These are phyloP conservation scores for Colletotrichum orchidophilum DNA, from an alignment of 2,329 filamentous ascomycete genomes.

Conservation along the genomic window DNA sequence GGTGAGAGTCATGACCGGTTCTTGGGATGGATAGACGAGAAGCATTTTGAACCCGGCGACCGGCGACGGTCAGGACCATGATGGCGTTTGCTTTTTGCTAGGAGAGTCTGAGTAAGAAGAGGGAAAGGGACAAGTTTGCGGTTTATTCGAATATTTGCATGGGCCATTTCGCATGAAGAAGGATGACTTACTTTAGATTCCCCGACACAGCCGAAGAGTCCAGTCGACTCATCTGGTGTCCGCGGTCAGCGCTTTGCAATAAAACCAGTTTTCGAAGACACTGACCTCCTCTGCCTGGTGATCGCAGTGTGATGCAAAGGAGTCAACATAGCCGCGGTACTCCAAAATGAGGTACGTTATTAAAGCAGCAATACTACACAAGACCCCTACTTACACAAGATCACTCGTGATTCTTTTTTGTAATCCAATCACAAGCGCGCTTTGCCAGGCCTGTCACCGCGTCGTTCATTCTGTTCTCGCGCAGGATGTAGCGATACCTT, in stretches of 20 bases:
- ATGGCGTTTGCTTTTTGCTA: not conserved
- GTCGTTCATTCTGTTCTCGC: not conserved
- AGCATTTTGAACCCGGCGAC: conserved; percentile 10
- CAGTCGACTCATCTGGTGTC: not conserved
- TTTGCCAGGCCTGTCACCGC: not conserved
- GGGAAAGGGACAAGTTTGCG: not conserved
- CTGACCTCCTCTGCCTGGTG: not conserved
- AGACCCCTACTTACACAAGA: not conserved
- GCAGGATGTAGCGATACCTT: not conserved
- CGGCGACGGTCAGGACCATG: conserved; percentile 8
- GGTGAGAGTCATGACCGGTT: conserved; percentile 3
- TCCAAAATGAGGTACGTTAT: not conserved
- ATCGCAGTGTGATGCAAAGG: not conserved
- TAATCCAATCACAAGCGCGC: not conserved
- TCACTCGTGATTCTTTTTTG: not conserved
- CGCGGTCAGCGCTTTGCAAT: not conserved
- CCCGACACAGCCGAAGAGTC: not conserved
- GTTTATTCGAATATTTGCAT: not conserved
- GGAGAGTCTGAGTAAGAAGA: too few relatives aligned
- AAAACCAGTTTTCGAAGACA: not conserved
- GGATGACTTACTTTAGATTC: not conserved
- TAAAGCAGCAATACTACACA: not conserved
- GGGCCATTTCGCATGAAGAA: not conserved
- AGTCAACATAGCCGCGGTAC: not conserved
- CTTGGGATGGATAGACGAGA: conserved; percentile 9